phyloP scores from a whole-genome alignment of 1,139 yeast genomes.

The Arxiozyma heterogenica region DNA sequence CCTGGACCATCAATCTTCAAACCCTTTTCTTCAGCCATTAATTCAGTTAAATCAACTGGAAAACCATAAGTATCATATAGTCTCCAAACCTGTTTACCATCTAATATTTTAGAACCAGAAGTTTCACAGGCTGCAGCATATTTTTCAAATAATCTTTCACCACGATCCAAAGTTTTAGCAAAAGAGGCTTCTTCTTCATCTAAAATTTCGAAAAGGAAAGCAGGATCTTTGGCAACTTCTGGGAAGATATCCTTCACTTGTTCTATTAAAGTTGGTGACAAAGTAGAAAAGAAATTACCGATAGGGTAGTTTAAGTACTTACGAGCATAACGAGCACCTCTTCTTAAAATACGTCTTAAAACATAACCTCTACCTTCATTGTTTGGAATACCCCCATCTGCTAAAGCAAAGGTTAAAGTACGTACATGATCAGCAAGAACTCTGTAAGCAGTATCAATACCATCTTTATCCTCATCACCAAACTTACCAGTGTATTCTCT shows the following conservation, averaged over 20 bases:
- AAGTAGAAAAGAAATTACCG: slow-evolving; percentile 83
- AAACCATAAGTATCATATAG: slow-evolving; percentile 98
- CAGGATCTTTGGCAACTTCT: slow-evolving; percentile 63
- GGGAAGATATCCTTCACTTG: slow-evolving; percentile 89
- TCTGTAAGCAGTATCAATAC: slow-evolving; percentile 95
- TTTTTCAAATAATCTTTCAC: slow-evolving; percentile 91
- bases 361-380: slow-evolving; percentile 99
- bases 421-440: slow-evolving; percentile 98
- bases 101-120: slow-evolving; percentile 63
- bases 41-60: slow-evolving; percentile 94
- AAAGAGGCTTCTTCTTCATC: slow-evolving; percentile 94
- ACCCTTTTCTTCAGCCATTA: slow-evolving; percentile 99
- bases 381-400: slow-evolving; percentile 99
- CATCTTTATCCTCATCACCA: slow-evolving; percentile 85
- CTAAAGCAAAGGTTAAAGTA: slow-evolving; percentile 88
- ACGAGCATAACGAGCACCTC: slow-evolving; percentile 96
- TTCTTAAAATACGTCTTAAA: slow-evolving; percentile 87
- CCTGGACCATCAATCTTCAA: slow-evolving; percentile 84
- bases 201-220: slow-evolving; percentile 77
- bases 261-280: slow-evolving; percentile 87
- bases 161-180: slow-evolving; percentile 92
- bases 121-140: slow-evolving; percentile 78
- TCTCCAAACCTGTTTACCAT: slow-evolving; percentile 97
- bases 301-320: slow-evolving; percentile 93
- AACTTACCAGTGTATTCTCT: slow-evolving; percentile 88